Evolutionary conservation across 108 stramenopile genomes (phyloP).

Genomic region (Chaetoceros muelleri): DNA sequence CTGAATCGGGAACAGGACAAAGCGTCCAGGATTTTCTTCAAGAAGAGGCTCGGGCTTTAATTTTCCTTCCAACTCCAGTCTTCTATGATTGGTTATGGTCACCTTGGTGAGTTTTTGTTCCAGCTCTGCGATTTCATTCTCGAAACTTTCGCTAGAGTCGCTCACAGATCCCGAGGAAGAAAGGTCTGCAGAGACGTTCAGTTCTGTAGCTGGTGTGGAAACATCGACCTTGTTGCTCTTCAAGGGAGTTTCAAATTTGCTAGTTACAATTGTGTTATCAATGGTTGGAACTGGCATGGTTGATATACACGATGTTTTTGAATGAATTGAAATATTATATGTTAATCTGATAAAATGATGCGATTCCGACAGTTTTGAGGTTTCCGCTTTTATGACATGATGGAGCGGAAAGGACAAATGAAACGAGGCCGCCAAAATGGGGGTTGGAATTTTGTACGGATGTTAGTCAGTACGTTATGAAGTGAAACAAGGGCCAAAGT

Average conservation of each 20-base stretch:
- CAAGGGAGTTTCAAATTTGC: neutral
- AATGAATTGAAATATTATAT: too few species aligned
- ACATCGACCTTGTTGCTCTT: neutral
- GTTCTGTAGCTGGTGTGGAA: neutral
- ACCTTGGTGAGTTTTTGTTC: neutral
- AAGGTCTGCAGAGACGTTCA: neutral
- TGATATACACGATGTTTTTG: neutral
- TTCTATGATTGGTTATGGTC: neutral
- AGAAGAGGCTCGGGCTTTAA: conserved; percentile 50
- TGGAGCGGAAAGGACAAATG: too few species aligned
- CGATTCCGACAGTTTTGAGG: too few species aligned
- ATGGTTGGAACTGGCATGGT: neutral
- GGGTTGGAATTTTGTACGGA: too few species aligned
- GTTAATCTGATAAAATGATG: too few species aligned
- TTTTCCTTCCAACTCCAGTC: neutral
- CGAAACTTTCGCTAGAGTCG: conserved; percentile 8
- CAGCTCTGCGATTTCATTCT: neutral
- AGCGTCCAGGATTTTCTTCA: conserved; percentile 82
- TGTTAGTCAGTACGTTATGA: too few species aligned
- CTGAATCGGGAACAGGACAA: conserved; percentile 98
- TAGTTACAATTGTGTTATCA: neutral
- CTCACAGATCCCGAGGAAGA: neutral
- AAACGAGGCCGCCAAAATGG: too few species aligned
- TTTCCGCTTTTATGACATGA: too few species aligned
- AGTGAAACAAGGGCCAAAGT: too few species aligned